phyloP scores from a whole-genome alignment of 1,284 basidiomycete genomes.

The Irpex sp. region DNA sequence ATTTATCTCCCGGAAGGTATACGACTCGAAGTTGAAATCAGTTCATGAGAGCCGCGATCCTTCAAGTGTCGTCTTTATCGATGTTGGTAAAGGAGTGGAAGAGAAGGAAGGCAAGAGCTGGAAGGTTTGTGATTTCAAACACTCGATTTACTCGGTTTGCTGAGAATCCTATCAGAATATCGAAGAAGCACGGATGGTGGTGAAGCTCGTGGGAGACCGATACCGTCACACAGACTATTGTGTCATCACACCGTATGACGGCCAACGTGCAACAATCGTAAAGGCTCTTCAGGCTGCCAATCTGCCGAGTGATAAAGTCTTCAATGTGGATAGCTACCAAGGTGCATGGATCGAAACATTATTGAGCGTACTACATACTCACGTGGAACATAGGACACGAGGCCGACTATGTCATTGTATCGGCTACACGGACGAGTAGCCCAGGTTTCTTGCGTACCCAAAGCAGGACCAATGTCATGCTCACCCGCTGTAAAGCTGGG shows the following conservation, averaged over 20 bases:
- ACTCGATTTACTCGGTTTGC: background rate
- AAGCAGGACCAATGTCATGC: conserved; percentile 45
- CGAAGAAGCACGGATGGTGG: conserved; percentile 36
- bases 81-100: conserved; percentile 39
- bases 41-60: conserved; percentile 26
- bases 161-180: conserved; percentile 32
- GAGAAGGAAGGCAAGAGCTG: conserved; percentile 34
- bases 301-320: conserved; percentile 36
- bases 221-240: conserved; percentile 31
- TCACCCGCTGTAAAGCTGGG: conserved; percentile 41
- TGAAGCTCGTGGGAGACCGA: conserved; percentile 35
- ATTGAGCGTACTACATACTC: background rate
- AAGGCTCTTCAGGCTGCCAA: conserved; percentile 25
- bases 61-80: conserved; percentile 33
- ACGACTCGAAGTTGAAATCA: conserved; percentile 34
- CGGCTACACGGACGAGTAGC: conserved; percentile 36
- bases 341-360: conserved; percentile 22
- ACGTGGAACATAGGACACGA: conserved; percentile 34
- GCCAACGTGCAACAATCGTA: conserved; percentile 37
- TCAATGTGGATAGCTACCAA: conserved; percentile 46
- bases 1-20: conserved; percentile 45
- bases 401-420: conserved; percentile 39
- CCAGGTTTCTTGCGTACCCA: conserved; percentile 38
- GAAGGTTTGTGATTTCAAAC: conserved; percentile 29
- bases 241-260: conserved; percentile 47